Evolutionary conservation across 495 filamentous ascomycete species (phyloP), one percentile per base, ranked within the genome.

Genomic region (Podospora sp.): DNA sequence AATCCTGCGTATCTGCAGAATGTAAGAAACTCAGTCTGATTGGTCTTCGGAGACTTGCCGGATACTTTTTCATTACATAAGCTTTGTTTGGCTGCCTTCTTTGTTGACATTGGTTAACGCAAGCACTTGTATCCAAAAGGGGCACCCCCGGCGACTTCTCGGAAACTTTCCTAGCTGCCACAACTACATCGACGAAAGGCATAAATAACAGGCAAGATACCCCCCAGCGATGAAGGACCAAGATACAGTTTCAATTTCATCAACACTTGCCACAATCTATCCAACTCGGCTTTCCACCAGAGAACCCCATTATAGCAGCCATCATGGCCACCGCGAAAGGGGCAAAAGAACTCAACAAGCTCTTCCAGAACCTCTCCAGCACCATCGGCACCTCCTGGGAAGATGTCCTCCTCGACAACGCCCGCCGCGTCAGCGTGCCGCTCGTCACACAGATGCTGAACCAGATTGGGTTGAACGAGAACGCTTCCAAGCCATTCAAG

Each of bases 401-500:
- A n/a, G 63, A 73, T 9, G 62, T 62, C 24, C 60, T 75, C 8
- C 66, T 81, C 18, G 66, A 69, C 11, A 69, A 68, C 24, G 73
- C 75, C 7, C 71, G 71, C n/a, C 67, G 75, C 0, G 75, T 82
- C 60, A 79, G 79, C 72, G 67, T 62, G n/a, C 72, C 68, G 5
- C 72, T 77, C 8, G 78, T 71, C 18, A 60, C 53, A 27, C 62
- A 69, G 11, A 69, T 82, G 68, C 73, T 82, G 5, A 25, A 52
- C 5, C 78, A 80, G 60, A 77, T 76, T 24, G 77, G 78, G 0
- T 58, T 82, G n/a, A 66, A 68, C 46, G 52, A 67, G 14, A 64
- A 68, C 27, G 75, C 71, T 5, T 72, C 63, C 14, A 51, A 69
- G n/a, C 76, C 79, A 0, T 75, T 83, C 62, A 51, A 46, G 18